Base-by-base conservation (phyloP, 1,139 yeast genomes). In the Zhuliangozyma parablackwelliae region DNA sequence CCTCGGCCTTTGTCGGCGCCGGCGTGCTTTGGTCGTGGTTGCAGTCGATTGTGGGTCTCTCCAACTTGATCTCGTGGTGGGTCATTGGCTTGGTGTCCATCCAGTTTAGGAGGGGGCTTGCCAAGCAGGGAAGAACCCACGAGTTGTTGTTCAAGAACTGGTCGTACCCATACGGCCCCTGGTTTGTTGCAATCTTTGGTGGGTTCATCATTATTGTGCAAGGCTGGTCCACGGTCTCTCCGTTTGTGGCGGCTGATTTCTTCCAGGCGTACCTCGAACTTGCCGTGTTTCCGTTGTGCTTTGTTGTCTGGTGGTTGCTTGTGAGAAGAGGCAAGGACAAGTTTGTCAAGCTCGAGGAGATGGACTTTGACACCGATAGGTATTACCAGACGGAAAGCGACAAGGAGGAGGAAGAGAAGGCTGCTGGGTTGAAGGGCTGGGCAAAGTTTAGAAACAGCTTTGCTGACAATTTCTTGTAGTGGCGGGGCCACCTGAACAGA, bases 341-440 rank as follows among this genome's bases (percentile, higher is more conserved):
- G 40, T 71, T 75, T 49, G 69, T 74, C 9, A 64, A 60, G 35
- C 54, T 60, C 6, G 69, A 65, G 38, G 80, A 78, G 20, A 79
- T 80, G 82, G 86, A 80, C 51, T 75, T 80, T 36, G 82, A 73
- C 35, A 71, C 81, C 8, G 85, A 78, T 48, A 63, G 76, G 42
- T 80, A 80, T 51, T 48, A 63, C 28, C 75, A 72, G 43, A 62
- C 76, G 3, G 68, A 63, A 33, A 80, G 76, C 43, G 84, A 80
- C 41, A 39, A 50, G 27, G 61, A 53, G 13, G 62, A 63, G 34
- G 66, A 67, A 39, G 71, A 61, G 36, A 53, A 60, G 37, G 61
- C 65, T 21, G 66, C 64, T 21, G 50, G 56, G 28, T 59, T 78
- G 43, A 66, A 51, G 33, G 82, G 80, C 5, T 73, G 73, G 71